Evolutionary conservation across 2,329 filamentous ascomycete genomes (phyloP).

Genomic region (Phialemoniopsis sp.): DNA sequence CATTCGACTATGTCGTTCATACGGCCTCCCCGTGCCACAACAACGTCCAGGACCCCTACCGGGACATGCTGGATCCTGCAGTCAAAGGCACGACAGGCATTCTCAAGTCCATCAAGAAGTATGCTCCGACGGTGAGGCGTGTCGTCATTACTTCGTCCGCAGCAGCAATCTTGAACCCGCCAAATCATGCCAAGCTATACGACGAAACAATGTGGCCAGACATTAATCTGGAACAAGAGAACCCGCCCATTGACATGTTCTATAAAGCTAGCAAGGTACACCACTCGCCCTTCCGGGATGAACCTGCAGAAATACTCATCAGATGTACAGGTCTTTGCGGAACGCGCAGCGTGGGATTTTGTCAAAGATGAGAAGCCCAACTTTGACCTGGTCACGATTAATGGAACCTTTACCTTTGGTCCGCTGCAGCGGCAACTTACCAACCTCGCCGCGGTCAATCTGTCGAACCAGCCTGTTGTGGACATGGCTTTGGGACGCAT

Average conservation of each 20-base stretch:
- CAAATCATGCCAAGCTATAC: slow-evolving; percentile 29
- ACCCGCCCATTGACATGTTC: slow-evolving; percentile 19
- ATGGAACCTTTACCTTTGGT: slow-evolving; percentile 59
- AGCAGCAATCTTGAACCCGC: slow-evolving; percentile 35
- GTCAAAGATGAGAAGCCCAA: slow-evolving; percentile 45
- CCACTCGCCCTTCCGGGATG: background rate
- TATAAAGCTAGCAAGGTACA: slow-evolving; percentile 40
- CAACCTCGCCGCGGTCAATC: slow-evolving; percentile 62
- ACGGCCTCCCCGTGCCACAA: slow-evolving; percentile 73
- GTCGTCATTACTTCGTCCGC: slow-evolving; percentile 53
- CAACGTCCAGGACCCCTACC: slow-evolving; percentile 47
- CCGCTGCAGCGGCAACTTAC: slow-evolving; percentile 62
- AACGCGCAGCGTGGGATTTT: slow-evolving; percentile 64
- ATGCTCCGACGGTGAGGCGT: slow-evolving; percentile 51
- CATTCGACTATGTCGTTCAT: slow-evolving; percentile 71
- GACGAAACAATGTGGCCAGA: slow-evolving; percentile 33
- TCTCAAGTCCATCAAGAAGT: slow-evolving; percentile 38
- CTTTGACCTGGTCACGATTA: slow-evolving; percentile 59
- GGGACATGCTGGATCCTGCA: slow-evolving; percentile 50
- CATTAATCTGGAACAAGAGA: slow-evolving; percentile 27
- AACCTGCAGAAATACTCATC: slow-evolving; percentile 2
- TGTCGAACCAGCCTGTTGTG: slow-evolving; percentile 65
- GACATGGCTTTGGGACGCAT: slow-evolving; percentile 60
- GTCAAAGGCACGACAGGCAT: slow-evolving; percentile 47
- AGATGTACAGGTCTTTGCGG: slow-evolving; percentile 48